phyloP scores from a whole-genome alignment of 2,329 filamentous ascomycete genomes.

The Alternaria hordeiaustralica region DNA sequence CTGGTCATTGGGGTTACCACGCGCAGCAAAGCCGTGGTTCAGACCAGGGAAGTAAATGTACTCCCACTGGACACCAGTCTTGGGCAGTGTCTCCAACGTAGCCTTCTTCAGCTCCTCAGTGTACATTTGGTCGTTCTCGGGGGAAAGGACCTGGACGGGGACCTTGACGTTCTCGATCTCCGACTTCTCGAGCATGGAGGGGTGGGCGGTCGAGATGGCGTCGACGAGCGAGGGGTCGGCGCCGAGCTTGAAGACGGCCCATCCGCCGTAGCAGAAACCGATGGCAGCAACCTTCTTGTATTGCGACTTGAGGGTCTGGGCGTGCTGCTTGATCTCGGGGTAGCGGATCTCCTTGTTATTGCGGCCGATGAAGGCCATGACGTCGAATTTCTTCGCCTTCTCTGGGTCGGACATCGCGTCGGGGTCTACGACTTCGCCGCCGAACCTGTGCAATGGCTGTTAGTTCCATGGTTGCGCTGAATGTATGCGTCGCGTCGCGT shows the following conservation, averaged over 20 bases:
- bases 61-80: slow-evolving; percentile 39
- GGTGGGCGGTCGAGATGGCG: slow-evolving; percentile 39
- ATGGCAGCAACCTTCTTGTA: slow-evolving; percentile 53
- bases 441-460: slow-evolving; percentile 29
- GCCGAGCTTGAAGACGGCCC: slow-evolving; percentile 42
- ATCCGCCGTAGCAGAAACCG: slow-evolving; percentile 58
- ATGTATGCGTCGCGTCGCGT: background rate
- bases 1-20: slow-evolving; percentile 33
- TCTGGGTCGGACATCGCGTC: slow-evolving; percentile 35
- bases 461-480: background rate
- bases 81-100: slow-evolving; percentile 35
- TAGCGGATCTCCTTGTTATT: slow-evolving; percentile 50
- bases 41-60: slow-evolving; percentile 44
- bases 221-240: slow-evolving; percentile 42
- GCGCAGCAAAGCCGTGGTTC: slow-evolving; percentile 41
- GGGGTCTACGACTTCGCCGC: slow-evolving; percentile 37
- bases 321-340: slow-evolving; percentile 47
- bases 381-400: slow-evolving; percentile 46
- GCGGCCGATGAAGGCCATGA: slow-evolving; percentile 48
- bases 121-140: slow-evolving; percentile 37
- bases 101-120: slow-evolving; percentile 42
- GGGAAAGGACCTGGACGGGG: slow-evolving; percentile 39
- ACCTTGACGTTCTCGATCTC: slow-evolving; percentile 42
- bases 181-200: slow-evolving; percentile 35
- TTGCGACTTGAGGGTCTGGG: slow-evolving; percentile 44